Percentiles rank a stretch among this genome's conserved stretches.
These are phyloP conservation scores for Zygoascus meyerae DNA, from an alignment of 1,139 yeast genomes.

Conservation along the genomic window DNA sequence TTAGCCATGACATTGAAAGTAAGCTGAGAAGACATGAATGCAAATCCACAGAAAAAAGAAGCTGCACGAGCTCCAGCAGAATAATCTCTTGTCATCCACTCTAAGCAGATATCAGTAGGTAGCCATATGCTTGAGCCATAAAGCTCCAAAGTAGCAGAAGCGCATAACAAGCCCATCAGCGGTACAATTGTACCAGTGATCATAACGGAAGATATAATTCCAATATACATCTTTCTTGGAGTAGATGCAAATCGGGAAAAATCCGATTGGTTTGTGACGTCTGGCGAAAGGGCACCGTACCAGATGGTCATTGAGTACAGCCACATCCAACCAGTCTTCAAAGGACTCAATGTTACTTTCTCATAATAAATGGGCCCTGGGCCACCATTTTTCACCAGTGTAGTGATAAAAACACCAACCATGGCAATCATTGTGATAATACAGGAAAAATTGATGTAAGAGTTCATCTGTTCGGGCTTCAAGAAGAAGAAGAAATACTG, in stretches of 20 bases:
- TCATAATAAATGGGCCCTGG: constrained; percentile 21
- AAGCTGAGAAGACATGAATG: constrained; percentile 43
- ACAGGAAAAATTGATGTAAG: constrained; percentile 19
- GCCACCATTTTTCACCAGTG: constrained; percentile 22
- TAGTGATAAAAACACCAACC: constrained; percentile 23
- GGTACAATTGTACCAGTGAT: constrained; percentile 36
- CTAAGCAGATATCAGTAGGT: constrained; percentile 17
- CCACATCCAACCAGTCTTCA: constrained; percentile 24
- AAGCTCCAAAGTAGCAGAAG: constrained; percentile 30
- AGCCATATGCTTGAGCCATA: constrained; percentile 27
- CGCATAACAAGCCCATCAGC: constrained; percentile 36
- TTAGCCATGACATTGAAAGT: constrained; percentile 46
- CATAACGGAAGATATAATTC: constrained; percentile 24
- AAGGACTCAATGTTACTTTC: constrained; percentile 11
- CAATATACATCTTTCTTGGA: constrained; percentile 23
- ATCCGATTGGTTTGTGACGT: constrained; percentile 41
- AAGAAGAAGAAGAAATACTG: constrained; percentile 26
- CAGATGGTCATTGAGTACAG: constrained; percentile 22
- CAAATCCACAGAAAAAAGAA: constrained; percentile 42
- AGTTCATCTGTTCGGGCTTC: constrained; percentile 28
- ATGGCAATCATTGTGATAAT: constrained; percentile 19
- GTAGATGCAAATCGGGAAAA: constrained; percentile 36
- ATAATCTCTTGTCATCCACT: constrained; percentile 17
- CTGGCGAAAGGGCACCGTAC: constrained; percentile 22
- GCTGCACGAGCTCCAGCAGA: constrained; percentile 28